Conservation (phyloP, 1,284 basidiomycete species). For the Butyriboletus appendiculatus region DNA sequence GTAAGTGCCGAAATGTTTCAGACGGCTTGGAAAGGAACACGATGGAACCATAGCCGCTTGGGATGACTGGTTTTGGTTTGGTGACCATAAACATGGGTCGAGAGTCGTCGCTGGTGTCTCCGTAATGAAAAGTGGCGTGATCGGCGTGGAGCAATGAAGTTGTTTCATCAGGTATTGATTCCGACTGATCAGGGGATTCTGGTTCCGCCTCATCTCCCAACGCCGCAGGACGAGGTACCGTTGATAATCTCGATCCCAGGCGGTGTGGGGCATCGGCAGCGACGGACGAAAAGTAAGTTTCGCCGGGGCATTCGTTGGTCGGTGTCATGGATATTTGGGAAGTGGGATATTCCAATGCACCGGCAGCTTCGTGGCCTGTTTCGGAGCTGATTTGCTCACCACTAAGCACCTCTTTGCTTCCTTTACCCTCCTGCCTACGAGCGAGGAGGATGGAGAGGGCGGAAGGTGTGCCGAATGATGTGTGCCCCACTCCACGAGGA, state of each 20-base stretch:
- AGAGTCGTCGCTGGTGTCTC: conserved; percentile 3
- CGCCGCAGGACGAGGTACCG: background rate
- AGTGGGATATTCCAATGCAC: conserved; percentile 2
- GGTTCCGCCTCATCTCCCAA: background rate
- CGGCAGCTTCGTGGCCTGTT: background rate
- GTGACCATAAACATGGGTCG: background rate
- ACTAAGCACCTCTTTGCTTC: background rate
- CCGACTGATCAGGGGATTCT: background rate
- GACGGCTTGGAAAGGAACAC: conserved; percentile 9
- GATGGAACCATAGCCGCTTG: conserved; percentile 16
- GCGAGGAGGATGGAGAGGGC: conserved; percentile 44
- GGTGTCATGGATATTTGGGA: conserved; percentile 24
- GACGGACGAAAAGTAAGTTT: conserved; percentile 8
- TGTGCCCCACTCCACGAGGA: conserved; percentile 15
- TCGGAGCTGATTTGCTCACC: conserved; percentile 2
- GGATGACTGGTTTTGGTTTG: conserved; percentile 3
- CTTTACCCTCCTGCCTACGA: conserved; percentile 19
- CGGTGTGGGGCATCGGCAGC: background rate
- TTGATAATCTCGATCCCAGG: background rate
- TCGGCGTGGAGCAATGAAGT: conserved; percentile 21
- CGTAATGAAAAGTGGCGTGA: conserved; percentile 11
- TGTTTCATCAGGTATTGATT: conserved; percentile 14
- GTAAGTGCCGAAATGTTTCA: conserved; percentile 7
- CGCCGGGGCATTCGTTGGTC: conserved; percentile 18
- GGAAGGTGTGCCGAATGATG: conserved; percentile 37